Evolutionary conservation across 257 asterid species (phyloP).

Genomic region (Pogostemon cablin): DNA sequence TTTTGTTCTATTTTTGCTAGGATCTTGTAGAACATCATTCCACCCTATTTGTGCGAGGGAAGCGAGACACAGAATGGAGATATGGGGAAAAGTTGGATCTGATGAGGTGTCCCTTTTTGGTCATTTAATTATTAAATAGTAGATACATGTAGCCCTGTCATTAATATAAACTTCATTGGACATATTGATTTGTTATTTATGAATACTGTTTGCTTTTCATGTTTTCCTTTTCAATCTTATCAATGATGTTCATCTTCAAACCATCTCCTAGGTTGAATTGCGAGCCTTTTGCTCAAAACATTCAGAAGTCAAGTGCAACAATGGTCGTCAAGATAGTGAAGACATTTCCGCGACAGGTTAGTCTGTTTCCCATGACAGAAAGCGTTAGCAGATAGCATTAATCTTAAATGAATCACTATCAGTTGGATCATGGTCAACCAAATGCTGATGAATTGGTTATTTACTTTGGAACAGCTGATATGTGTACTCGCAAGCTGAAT

Average conservation of each 20-base stretch:
- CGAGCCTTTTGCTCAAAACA: conserved; percentile 96
- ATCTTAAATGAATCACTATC: conserved; percentile 33
- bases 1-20: conserved; percentile 53
- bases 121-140: background rate
- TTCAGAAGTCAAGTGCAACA: conserved; percentile 62
- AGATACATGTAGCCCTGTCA: background rate
- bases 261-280: conserved; percentile 72
- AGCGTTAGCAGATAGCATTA: conserved; percentile 29
- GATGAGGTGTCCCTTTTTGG: conserved; percentile 68
- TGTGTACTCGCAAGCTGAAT: conserved; percentile 44
- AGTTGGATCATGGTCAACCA: conserved; percentile 37
- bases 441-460: conserved; percentile 39
- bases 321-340: conserved; percentile 48
- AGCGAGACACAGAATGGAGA: conserved; percentile 91
- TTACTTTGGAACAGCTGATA: conserved; percentile 40
- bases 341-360: conserved; percentile 49
- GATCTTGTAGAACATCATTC: conserved; percentile 96
- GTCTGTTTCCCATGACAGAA: conserved; percentile 41
- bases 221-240: conserved; percentile 8
- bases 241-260: conserved; percentile 23
- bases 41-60: conserved; percentile 99
- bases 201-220: background rate
- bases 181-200: background rate
- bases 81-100: conserved; percentile 95
- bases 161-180: background rate